Evolutionary conservation across 768 basidiomycete genomes (phyloP).

Genomic region (Rhizopogon salebrosus): DNA sequence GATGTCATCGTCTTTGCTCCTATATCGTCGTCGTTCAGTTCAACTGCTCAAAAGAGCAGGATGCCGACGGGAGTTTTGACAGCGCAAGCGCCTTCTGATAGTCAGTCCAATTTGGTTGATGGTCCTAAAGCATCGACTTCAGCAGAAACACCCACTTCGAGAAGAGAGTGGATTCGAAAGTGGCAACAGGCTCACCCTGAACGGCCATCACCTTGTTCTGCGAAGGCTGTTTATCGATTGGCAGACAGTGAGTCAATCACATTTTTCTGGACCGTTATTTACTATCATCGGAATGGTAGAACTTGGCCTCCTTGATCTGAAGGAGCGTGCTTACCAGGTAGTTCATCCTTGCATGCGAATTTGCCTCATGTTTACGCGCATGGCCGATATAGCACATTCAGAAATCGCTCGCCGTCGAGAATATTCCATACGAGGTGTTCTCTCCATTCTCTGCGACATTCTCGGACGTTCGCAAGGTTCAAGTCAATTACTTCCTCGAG

Average conservation of each 20-base stretch:
- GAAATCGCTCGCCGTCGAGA: conserved; percentile 68
- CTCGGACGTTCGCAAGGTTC: conserved; percentile 76
- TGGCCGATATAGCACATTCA: conserved; percentile 55
- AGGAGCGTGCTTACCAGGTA: conserved; percentile 62
- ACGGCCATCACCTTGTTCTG: conserved; percentile 69
- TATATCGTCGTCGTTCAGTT: conserved; percentile 62
- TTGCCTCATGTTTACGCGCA: not conserved
- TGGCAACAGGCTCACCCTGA: conserved; percentile 62
- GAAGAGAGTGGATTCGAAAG: conserved; percentile 67
- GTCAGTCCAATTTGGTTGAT: conserved; percentile 28
- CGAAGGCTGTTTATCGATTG: conserved; percentile 78
- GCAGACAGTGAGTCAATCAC: conserved; percentile 63
- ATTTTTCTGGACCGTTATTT: not conserved
- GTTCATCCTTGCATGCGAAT: not conserved
- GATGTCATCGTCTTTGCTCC: conserved; percentile 83
- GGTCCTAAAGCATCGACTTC: conserved; percentile 6
- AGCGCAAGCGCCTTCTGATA: conserved; percentile 27
- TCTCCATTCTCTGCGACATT: conserved; percentile 80
- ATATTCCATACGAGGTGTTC: conserved; percentile 83
- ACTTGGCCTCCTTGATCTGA: conserved; percentile 67
- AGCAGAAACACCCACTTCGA: conserved; percentile 28
- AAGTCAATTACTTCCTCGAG: conserved; percentile 73
- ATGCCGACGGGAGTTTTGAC: conserved; percentile 3
- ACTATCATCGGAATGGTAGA: conserved; percentile 34
- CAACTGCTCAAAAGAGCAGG: conserved; percentile 15